Evolutionary conservation across 441 rosid species (phyloP).

Genomic region (Flueggea neowawraea): DNA sequence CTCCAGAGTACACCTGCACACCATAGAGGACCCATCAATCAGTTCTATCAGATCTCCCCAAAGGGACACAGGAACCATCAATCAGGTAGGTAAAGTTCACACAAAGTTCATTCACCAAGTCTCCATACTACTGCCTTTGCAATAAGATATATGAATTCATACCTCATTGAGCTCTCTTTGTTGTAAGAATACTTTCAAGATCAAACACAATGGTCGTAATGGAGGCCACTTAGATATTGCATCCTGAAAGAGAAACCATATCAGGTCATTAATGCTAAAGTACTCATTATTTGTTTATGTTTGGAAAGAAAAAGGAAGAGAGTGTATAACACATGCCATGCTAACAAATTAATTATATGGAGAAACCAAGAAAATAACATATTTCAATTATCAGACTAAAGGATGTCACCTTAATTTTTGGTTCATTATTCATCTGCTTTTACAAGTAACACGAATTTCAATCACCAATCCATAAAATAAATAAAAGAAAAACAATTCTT

Average conservation of each 20-base stretch:
- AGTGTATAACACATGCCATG: no score
- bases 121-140: no score
- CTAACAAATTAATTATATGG: no score
- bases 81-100: slow-evolving; percentile 14
- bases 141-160: slow-evolving; percentile 9
- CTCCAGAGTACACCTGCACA: slow-evolving; percentile 87
- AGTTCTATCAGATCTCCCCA: no score
- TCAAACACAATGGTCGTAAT: slow-evolving; percentile 75
- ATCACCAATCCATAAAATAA: no score
- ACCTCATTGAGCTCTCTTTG: slow-evolving; percentile 98
- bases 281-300: background rate
- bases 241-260: slow-evolving; percentile 40
- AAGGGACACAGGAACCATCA: background rate
- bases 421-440: background rate
- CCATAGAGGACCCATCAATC: slow-evolving; percentile 10
- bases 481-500: no score
- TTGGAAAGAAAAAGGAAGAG: no score
- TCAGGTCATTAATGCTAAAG: background rate
- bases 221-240: slow-evolving; percentile 72
- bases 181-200: slow-evolving; percentile 86
- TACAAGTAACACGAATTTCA: no score
- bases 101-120: background rate
- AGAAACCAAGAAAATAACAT: background rate
- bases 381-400: background rate
- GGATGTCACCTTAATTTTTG: background rate